Conservation (phyloP, 208 protist genomes). For the Leishmania lainsoni region DNA sequence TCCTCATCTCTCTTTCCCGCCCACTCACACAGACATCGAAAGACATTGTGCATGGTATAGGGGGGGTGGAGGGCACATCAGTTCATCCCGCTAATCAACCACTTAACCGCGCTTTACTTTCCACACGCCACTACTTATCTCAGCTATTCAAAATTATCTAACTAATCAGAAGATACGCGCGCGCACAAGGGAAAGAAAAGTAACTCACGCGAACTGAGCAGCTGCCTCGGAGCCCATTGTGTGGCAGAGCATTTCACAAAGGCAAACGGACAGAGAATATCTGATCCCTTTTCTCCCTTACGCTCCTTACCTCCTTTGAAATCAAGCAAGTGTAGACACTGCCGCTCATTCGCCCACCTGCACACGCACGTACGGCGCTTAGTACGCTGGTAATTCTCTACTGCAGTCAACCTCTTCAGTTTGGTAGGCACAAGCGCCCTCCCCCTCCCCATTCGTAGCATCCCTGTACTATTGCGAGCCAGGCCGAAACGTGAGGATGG, state of each 20-base stretch:
- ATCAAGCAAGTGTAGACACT: background rate
- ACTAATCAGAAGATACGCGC: background rate
- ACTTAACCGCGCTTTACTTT: background rate
- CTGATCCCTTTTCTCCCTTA: background rate
- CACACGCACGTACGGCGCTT: background rate
- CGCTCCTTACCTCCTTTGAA: background rate
- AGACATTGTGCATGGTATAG: background rate
- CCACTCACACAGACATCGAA: background rate
- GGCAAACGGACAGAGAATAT: background rate
- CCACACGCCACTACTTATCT: background rate
- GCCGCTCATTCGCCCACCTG: background rate
- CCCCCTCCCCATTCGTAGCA: background rate
- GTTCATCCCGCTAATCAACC: background rate
- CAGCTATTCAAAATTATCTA: background rate
- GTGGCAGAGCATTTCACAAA: background rate
- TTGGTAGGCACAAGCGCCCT: background rate
- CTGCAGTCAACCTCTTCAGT: background rate
- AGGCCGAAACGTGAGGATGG: slow-evolving; percentile 27
- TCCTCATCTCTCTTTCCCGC: background rate
- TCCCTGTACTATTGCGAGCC: background rate
- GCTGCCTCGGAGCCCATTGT: background rate
- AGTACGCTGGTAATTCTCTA: background rate
- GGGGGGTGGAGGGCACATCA: background rate
- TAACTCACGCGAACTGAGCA: background rate
- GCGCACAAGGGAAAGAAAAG: background rate